phyloP scores from a whole-genome alignment of 2,329 filamentous ascomycete species.

The Massarina eburnea region DNA sequence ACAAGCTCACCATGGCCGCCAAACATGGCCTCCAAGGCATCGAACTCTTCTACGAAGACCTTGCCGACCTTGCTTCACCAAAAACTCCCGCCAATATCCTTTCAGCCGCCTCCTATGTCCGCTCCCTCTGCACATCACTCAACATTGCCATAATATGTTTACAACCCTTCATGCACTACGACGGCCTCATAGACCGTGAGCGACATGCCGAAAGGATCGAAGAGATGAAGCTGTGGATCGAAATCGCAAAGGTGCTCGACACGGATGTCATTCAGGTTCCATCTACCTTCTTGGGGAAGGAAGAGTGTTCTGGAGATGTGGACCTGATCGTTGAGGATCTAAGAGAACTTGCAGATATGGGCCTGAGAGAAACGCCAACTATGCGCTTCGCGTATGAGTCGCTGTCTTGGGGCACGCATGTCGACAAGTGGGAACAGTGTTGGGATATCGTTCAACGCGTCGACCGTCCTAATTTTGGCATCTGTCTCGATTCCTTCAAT shows the following conservation, averaged over 20 bases:
- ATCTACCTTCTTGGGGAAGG: conserved; percentile 64
- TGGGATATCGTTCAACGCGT: conserved; percentile 70
- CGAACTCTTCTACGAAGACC: conserved; percentile 78
- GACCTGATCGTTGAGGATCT: conserved; percentile 65
- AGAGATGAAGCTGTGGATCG: conserved; percentile 70
- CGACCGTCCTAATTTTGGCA: conserved; percentile 70
- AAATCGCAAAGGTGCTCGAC: conserved; percentile 62
- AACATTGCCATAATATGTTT: conserved; percentile 65
- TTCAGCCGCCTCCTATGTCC: conserved; percentile 60
- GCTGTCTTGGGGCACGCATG: conserved; percentile 70
- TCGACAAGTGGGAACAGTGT: conserved; percentile 70
- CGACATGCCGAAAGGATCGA: conserved; percentile 60
- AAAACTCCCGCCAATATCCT: conserved; percentile 53
- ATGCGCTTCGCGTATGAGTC: conserved; percentile 75
- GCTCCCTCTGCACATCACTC: conserved; percentile 58
- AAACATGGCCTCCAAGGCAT: conserved; percentile 68
- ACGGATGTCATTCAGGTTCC: conserved; percentile 77
- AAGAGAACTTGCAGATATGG: conserved; percentile 67
- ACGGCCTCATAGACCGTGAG: conserved; percentile 66
- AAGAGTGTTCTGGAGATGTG: conserved; percentile 55
- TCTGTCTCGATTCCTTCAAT: conserved; percentile 79
- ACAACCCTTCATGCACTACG: conserved; percentile 78
- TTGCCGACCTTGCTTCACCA: conserved; percentile 60
- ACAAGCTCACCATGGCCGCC: conserved; percentile 70
- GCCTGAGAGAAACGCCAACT: conserved; percentile 55